A percentile compares a stretch with the other conserved stretches of the same genome.
Evolutionary conservation across 495 filamentous ascomycete species (phyloP).

Genomic region (Niebla homalea): DNA sequence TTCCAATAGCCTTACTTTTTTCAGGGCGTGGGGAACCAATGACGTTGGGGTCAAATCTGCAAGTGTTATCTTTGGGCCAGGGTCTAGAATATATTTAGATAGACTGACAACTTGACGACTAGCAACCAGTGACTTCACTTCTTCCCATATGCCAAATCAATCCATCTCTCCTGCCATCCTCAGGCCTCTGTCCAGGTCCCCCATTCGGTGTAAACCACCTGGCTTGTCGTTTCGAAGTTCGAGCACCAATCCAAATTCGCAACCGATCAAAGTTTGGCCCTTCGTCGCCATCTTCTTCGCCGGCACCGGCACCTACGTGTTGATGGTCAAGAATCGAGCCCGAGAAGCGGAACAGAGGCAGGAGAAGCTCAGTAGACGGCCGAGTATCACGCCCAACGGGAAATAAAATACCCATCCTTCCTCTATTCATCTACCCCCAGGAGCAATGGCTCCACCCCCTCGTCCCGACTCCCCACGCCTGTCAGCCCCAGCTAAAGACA

Average conservation of each 20-base stretch:
- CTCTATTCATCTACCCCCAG: conserved; percentile 5
- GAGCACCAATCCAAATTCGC: conserved; percentile 11
- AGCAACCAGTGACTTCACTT: no score
- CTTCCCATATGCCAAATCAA: no score
- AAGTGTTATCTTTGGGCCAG: no score
- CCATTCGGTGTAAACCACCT: no score
- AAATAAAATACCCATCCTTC: conserved; percentile 1
- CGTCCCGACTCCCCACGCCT: conserved; percentile 27
- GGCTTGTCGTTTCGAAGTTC: no score
- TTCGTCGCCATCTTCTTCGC: conserved; percentile 45
- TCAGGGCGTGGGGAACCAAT: no score
- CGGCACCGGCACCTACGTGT: conserved; percentile 46
- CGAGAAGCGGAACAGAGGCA: conserved; percentile 19
- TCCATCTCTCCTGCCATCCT: no score
- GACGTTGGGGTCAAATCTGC: no score
- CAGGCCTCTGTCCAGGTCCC: no score
- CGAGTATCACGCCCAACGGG: conserved; percentile 1
- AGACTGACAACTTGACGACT: no score
- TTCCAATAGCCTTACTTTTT: no score
- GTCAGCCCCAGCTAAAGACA: conserved; percentile 35
- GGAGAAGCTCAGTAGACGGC: background rate
- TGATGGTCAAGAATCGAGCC: conserved; percentile 47
- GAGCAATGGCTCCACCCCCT: conserved; percentile 26
- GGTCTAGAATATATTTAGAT: no score
- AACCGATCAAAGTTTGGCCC: conserved; percentile 50